Evolutionary conservation across 2,329 filamentous ascomycete species (phyloP), one percentile per base, ranked within the genome.

Genomic region (Calonectria hawksworthii): DNA sequence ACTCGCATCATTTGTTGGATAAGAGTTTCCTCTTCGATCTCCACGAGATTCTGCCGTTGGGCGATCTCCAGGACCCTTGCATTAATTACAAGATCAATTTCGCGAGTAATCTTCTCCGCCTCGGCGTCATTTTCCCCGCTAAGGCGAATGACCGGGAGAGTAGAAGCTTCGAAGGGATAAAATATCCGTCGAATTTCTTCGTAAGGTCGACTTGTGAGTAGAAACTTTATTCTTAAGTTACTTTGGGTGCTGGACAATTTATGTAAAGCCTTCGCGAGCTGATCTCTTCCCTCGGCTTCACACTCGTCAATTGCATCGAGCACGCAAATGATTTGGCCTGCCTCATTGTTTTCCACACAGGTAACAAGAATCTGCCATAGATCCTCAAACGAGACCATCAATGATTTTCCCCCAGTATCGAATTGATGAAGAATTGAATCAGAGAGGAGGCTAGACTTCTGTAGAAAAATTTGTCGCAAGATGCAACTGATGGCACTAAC

Each of bases 171-270:
- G 7, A 77, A 34, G 26, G 54, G 21, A 2, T 73, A 74, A 61
- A 82, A 83, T n/a, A 14, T 67, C 21, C 26, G 28, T 18, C 56
- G 13, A 30, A 85, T 83, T 0, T 80, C 47, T 0, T 70, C 30
- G 66, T 84, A 83, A 1, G 83, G 82, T 7, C 83, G 81, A 67
- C 83, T 84, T 0, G 83, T 66, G 13, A 66, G n/a, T 13, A 66
- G 44, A 26, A 67, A 51, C 11, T 52, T 52, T 11, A 67, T 23
- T 4, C 13, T 36, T 1, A 61, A 14, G 30, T 18, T 11, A 7
- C 5, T 36, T n/a, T 52, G 21, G 6, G n/a, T 23, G 32, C n/a
- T 9, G 64, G 83, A 85, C 23, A 83, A 70, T 10, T 79, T 54
- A 9, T 71, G 68, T n/a, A 87, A 59, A 3, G 75, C 77, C 6